These are phyloP conservation scores for Diaporthe citrichinensis DNA, from an alignment of 2,329 filamentous ascomycete species.

Conservation along the genomic window DNA sequence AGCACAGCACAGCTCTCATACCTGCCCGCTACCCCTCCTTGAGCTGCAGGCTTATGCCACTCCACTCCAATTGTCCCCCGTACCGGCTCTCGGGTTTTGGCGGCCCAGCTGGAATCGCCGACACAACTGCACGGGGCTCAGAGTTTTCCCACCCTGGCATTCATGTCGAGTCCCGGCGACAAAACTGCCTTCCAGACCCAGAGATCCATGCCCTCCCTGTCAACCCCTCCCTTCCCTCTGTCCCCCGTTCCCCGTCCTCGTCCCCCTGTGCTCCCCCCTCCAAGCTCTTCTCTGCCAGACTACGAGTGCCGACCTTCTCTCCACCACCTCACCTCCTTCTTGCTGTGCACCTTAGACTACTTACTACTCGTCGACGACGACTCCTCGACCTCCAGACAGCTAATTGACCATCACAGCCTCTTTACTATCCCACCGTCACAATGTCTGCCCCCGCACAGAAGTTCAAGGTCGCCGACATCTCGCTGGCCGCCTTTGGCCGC, in stretches of 20 bases:
- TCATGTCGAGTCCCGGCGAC: not conserved
- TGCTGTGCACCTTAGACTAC: not conserved
- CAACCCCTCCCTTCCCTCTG: slow-evolving; percentile 36
- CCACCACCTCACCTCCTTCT: not conserved
- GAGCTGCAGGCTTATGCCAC: slow-evolving; percentile 6
- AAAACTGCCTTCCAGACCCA: slow-evolving; percentile 22
- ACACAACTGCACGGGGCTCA: slow-evolving; percentile 30
- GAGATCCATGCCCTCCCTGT: not conserved
- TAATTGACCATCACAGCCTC: slow-evolving; percentile 36
- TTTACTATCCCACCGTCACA: slow-evolving; percentile 46
- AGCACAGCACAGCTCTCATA: not conserved
- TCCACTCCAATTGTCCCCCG: not conserved
- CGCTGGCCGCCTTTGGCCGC: slow-evolving; percentile 97
- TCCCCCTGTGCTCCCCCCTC: slow-evolving; percentile 37
- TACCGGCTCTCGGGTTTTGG: slow-evolving; percentile 31
- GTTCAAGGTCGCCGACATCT: slow-evolving; percentile 99
- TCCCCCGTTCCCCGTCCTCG: slow-evolving; percentile 36
- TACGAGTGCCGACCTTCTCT: not conserved
- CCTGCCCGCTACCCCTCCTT: slow-evolving; percentile 1
- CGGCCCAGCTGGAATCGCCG: slow-evolving; percentile 25
- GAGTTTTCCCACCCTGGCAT: slow-evolving; percentile 37
- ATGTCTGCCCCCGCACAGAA: slow-evolving; percentile 88
- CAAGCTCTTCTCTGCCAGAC: not conserved
- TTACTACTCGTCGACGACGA: too few species aligned
- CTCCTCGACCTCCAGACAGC: not conserved